These are phyloP conservation scores for Musa itinerans DNA, from an alignment of 176 grass and related monocot genomes.

Conservation along the genomic window DNA sequence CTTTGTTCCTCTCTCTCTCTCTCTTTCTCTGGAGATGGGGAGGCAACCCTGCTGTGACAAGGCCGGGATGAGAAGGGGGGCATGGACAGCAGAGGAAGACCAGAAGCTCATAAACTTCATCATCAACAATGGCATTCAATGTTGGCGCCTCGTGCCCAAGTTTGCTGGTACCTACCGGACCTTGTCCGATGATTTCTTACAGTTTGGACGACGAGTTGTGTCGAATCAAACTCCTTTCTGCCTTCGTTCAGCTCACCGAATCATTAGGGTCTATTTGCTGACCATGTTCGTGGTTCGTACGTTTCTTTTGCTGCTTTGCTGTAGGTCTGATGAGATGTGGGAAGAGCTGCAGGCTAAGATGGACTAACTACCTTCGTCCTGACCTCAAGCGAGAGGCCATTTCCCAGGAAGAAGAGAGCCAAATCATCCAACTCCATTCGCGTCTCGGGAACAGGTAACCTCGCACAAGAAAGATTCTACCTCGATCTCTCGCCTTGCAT, in stretches of 20 bases:
- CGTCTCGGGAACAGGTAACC: constrained; percentile 1
- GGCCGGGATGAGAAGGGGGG: constrained; percentile 3
- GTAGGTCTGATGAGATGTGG: constrained; percentile 3
- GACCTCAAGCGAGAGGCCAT: constrained; percentile 6
- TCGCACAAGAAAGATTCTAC: neutral
- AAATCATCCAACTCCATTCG: constrained; percentile 11
- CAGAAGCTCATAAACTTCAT: constrained; percentile 19
- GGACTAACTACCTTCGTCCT: constrained; percentile 5
- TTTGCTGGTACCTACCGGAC: neutral
- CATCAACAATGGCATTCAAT: constrained; percentile 11
- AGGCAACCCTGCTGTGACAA: constrained; percentile 19
- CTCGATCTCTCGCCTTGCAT: too few relatives aligned
- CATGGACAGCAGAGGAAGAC: constrained; percentile 11
- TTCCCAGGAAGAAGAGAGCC: constrained; percentile 13
- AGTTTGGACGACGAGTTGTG: too few relatives aligned
- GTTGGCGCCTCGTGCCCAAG: constrained; percentile 12
- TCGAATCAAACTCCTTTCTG: too few relatives aligned
- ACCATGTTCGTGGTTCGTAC: neutral
- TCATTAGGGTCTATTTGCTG: too few relatives aligned
- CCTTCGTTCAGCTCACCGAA: too few relatives aligned
- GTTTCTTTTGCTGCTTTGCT: too few relatives aligned
- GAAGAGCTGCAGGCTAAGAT: constrained; percentile 14
- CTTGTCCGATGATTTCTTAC: too few relatives aligned
- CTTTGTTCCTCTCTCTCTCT: neutral
- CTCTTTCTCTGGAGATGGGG: constrained; percentile 1